Evolutionary conservation across 2,329 filamentous ascomycete species (phyloP).

Genomic region (Biscogniauxia marginata): DNA sequence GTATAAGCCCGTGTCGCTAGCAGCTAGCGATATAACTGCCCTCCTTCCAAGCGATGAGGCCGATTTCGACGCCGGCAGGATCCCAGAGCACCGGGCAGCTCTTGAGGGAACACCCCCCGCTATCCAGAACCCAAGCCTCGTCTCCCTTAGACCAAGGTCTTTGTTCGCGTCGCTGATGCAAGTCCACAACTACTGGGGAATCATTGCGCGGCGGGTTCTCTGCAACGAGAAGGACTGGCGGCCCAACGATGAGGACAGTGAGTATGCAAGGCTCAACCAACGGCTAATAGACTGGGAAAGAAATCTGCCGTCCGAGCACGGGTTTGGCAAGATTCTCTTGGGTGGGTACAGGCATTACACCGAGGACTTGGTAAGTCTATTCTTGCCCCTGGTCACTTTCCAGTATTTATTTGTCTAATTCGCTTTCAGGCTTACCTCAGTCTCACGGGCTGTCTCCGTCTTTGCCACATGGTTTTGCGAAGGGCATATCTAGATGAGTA

Average conservation of each 20-base stretch:
- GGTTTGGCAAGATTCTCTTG: conserved; percentile 44
- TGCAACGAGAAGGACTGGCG: conserved; percentile 41
- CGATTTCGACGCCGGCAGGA: conserved; percentile 47
- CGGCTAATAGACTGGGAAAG: conserved; percentile 49
- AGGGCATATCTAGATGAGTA: conserved; percentile 54
- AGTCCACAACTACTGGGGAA: conserved; percentile 54
- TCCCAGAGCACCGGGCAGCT: conserved; percentile 51
- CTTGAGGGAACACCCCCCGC: conserved; percentile 54
- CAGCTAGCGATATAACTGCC: conserved; percentile 52
- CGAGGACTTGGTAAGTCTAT: conserved; percentile 46
- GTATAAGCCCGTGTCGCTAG: conserved; percentile 49
- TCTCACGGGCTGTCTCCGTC: conserved; percentile 53
- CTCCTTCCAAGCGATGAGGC: conserved; percentile 53
- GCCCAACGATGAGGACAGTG: conserved; percentile 48
- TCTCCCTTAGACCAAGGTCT: conserved; percentile 45
- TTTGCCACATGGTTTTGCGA: conserved; percentile 57
- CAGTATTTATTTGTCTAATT: conserved; percentile 8
- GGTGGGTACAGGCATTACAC: conserved; percentile 46
- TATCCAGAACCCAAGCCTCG: conserved; percentile 43
- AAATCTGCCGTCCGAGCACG: conserved; percentile 46
- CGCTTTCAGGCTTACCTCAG: conserved; percentile 51
- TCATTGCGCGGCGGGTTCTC: conserved; percentile 48
- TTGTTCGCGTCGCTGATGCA: conserved; percentile 57
- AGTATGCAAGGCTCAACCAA: conserved; percentile 44
- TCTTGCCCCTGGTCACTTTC: not conserved